These are phyloP conservation scores for Plasmopara muralis DNA, from an alignment of 352 stramenopile genomes.

Conservation along the genomic window DNA sequence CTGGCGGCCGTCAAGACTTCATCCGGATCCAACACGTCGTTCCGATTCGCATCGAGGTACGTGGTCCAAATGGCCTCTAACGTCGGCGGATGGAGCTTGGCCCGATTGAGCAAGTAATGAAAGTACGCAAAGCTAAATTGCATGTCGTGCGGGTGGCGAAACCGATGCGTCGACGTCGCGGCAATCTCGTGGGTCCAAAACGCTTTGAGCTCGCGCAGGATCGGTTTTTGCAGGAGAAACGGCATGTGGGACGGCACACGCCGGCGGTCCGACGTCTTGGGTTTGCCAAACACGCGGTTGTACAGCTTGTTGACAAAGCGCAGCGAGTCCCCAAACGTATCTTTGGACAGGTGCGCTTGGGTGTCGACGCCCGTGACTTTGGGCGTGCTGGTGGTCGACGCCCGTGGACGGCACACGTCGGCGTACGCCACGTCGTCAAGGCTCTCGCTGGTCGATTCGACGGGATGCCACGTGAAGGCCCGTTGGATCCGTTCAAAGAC, in stretches of 20 bases:
- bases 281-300: slow-evolving; percentile 81
- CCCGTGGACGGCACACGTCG: slow-evolving; percentile 41
- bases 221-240: slow-evolving; percentile 86
- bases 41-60: slow-evolving; percentile 88
- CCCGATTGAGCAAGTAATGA: slow-evolving; percentile 88
- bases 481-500: slow-evolving; percentile 4
- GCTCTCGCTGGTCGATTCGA: slow-evolving; percentile 39
- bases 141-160: slow-evolving; percentile 90
- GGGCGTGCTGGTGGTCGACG: slow-evolving; percentile 12
- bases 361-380: slow-evolving; percentile 19
- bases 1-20: slow-evolving; percentile 87
- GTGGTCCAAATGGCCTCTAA: slow-evolving; percentile 76
- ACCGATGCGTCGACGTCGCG: slow-evolving; percentile 81
- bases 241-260: slow-evolving; percentile 94
- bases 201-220: slow-evolving; percentile 88
- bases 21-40: slow-evolving; percentile 87
- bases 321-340: slow-evolving; percentile 90
- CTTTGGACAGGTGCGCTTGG: slow-evolving; percentile 63
- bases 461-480: slow-evolving; percentile 25
- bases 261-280: slow-evolving; percentile 33
- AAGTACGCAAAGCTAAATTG: slow-evolving; percentile 95
- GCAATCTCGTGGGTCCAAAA: slow-evolving; percentile 65
- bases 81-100: slow-evolving; percentile 68
- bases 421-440: slow-evolving; percentile 63
- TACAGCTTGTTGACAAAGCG: slow-evolving; percentile 91